Base-by-base conservation (phyloP, 2,329 filamentous ascomycete species). In the Exophiala mesophila region DNA sequence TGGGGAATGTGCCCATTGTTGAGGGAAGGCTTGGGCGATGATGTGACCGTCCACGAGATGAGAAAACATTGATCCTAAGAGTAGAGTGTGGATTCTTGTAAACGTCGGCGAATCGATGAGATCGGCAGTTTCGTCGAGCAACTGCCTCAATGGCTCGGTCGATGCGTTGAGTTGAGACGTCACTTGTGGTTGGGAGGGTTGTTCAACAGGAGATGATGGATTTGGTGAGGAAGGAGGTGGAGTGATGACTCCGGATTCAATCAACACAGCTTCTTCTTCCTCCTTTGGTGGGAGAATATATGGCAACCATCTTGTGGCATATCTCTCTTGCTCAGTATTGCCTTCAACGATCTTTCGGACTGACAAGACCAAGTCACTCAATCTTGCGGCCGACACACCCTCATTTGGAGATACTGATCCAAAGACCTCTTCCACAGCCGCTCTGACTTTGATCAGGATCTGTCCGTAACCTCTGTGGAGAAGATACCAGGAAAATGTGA, bases 401-500 rank as follows among this genome's bases (percentile, higher is more conserved):
- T 97, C 90, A 36, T 89, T 80, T 2, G 89, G 89, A 62, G 88
- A 95, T 36, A 96, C 71, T 49, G 79, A 74, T n/a, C 88, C 87
- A 63, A 96, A 97, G 17, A 90, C 85, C 39, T 94, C 84, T 55
- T 83, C 83, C 17, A 98, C 92, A 3, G 88, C 88, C n/a, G 72
- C 70, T 60, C 88, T 82, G 35, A 98, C 89, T 51, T 82, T 84
- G 43, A 80, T 73, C 75, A 88, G 83, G 43, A 97, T 70, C 44
- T 88, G 80, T 53, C 81, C 79, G 82, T 88, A 97, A 31, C 92
- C 92, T 53, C 80, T 80, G 66, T 98, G 90, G 35, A 98, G 73
- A 34, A 98, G 70, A 89, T 90, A 98, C 92, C 92, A 98, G 66
- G 88, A 95, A 63, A 97, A 94, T 29, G 89, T 94, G 36, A 98